phyloP scores from a whole-genome alignment of 352 stramenopile genomes.

The Phytopythium kandeliae region DNA sequence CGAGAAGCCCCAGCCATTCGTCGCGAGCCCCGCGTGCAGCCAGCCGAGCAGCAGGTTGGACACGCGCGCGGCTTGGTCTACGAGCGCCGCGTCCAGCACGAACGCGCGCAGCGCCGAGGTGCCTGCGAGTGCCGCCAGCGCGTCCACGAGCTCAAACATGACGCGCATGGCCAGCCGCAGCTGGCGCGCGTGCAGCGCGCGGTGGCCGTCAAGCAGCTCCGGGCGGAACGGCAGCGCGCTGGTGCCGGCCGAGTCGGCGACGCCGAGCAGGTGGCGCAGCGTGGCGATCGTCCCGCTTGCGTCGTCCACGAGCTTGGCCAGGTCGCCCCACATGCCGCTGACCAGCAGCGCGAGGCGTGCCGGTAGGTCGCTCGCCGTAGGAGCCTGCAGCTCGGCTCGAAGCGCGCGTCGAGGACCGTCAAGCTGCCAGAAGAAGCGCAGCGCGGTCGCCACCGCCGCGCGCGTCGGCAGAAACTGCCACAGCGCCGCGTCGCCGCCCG shows the following conservation, averaged over 20 bases:
- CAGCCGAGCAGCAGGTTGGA: constrained; percentile 51
- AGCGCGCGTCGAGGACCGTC: constrained; percentile 27
- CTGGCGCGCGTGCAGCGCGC: constrained; percentile 66
- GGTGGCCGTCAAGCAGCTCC: constrained; percentile 52
- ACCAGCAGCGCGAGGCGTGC: constrained; percentile 40
- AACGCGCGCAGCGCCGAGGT: constrained; percentile 12
- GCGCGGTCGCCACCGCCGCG: constrained; percentile 40
- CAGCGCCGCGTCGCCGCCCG: constrained; percentile 39
- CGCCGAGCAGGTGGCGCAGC: constrained; percentile 52
- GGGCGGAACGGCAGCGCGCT: constrained; percentile 39
- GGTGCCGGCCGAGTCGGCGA: constrained; percentile 10
- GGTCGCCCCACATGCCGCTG: constrained; percentile 62
- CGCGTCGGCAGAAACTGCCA: constrained; percentile 69
- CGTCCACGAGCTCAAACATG: constrained; percentile 55
- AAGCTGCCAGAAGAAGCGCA: constrained; percentile 69
- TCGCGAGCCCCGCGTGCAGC: constrained; percentile 33
- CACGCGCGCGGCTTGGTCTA: constrained; percentile 54
- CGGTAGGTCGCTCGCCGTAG: constrained; percentile 3
- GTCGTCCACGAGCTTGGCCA: constrained; percentile 66
- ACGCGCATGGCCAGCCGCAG: constrained; percentile 54
- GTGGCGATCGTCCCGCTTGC: constrained; percentile 49
- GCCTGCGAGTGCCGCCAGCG: not conserved
- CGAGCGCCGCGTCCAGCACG: constrained; percentile 47
- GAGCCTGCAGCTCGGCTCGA: constrained; percentile 5
- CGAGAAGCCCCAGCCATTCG: constrained; percentile 44